Evolutionary conservation across 257 asterid genomes (phyloP).

Genomic region (Capsicum baccatum): DNA sequence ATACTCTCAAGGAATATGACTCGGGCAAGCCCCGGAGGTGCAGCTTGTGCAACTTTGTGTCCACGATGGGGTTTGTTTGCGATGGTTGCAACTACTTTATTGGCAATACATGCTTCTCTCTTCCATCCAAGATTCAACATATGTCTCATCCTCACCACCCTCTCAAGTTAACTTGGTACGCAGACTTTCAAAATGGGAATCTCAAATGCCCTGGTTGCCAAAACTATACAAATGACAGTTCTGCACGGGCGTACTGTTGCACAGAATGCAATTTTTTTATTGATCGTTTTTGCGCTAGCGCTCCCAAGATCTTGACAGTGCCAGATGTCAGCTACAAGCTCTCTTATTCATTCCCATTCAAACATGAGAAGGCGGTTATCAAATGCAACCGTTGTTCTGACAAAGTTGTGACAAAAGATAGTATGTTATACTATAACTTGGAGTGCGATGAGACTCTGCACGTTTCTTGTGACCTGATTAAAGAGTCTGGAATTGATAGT

Average conservation of each 20-base stretch:
- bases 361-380: neutral
- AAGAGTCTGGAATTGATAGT: neutral
- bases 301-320: neutral
- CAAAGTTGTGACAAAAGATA: neutral
- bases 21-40: neutral
- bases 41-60: neutral
- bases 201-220: neutral
- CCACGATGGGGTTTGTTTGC: neutral
- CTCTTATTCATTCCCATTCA: neutral
- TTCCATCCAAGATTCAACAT: conserved; percentile 21
- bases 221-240: no score
- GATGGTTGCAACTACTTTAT: neutral
- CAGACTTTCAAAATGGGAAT: neutral
- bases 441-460: neutral
- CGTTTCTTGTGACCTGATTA: neutral
- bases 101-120: neutral
- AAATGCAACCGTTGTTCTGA: neutral
- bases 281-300: neutral
- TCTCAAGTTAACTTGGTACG: neutral
- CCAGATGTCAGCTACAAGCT: neutral
- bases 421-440: neutral
- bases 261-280: neutral
- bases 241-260: neutral
- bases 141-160: conserved; percentile 14
- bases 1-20: conserved; percentile 2